phyloP scores from a whole-genome alignment of 228 moss, liverwort and hornwort species.

The Sphagnum fallax region DNA sequence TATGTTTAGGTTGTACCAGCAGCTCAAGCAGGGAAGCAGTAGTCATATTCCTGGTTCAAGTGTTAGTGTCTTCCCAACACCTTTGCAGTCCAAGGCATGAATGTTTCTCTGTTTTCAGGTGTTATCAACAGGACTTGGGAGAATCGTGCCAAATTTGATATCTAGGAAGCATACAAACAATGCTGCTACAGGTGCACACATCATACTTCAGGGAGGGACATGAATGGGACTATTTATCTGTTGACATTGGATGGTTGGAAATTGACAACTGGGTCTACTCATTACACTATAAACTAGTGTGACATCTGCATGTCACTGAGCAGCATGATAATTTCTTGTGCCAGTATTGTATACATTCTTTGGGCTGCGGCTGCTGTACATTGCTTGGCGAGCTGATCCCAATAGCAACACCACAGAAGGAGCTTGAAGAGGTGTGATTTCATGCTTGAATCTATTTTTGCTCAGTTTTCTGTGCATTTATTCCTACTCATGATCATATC shows the following conservation, averaged over 20 bases:
- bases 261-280: not conserved
- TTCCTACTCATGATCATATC: not conserved
- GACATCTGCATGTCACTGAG: no score
- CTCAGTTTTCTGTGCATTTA: not conserved
- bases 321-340: not conserved
- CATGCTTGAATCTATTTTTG: not conserved
- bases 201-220: not conserved
- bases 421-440: slow-evolving; percentile 73
- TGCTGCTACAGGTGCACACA: slow-evolving; percentile 69
- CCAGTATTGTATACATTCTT: slow-evolving; percentile 96
- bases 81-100: no score
- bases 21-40: not conserved
- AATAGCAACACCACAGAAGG: slow-evolving; percentile 85
- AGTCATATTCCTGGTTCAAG: not conserved
- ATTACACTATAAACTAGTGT: not conserved
- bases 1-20: not conserved
- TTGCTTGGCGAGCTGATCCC: slow-evolving; percentile 84
- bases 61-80: not conserved
- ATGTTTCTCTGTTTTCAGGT: slow-evolving; percentile 28
- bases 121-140: slow-evolving; percentile 89
- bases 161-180: slow-evolving; percentile 82
- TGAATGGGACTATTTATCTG: not conserved
- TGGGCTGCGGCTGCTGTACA: slow-evolving; percentile 81
- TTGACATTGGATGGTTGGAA: not conserved
- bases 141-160: slow-evolving; percentile 91